Evolutionary conservation across 208 protist species (phyloP).

Genomic region (Leishmania gerbilli): DNA sequence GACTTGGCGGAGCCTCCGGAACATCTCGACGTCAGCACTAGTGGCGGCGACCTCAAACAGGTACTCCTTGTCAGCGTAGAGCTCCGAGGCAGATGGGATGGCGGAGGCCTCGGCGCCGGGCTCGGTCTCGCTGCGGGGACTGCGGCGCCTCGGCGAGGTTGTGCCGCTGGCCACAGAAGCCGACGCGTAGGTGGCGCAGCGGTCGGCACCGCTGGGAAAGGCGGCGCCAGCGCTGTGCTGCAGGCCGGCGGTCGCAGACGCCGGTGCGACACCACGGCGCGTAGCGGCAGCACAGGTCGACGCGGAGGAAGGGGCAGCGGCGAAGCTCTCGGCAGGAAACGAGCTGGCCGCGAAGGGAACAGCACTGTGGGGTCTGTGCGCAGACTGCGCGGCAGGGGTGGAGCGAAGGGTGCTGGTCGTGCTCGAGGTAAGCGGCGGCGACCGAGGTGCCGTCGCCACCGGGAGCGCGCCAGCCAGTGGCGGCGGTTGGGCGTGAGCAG

Average conservation of each 20-base stretch:
- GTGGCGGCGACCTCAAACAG: conserved; percentile 49
- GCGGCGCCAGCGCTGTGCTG: conserved; percentile 2
- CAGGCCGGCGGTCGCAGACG: conserved; percentile 10
- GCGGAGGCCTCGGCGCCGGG: not conserved
- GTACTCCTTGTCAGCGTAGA: conserved; percentile 50
- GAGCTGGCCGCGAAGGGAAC: not conserved
- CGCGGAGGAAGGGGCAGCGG: not conserved
- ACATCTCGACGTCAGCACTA: conserved; percentile 40
- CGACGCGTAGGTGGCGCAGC: not conserved
- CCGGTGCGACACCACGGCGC: conserved; percentile 14
- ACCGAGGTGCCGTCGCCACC: conserved; percentile 35
- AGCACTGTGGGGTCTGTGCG: not conserved
- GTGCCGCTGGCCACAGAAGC: not conserved
- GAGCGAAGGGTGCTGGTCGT: conserved; percentile 34
- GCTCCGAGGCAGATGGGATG: conserved; percentile 10
- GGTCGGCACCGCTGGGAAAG: not conserved
- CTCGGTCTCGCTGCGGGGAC: conserved; percentile 2
- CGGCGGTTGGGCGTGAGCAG: conserved; percentile 5
- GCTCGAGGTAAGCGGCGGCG: conserved; percentile 35
- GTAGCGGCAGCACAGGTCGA: not conserved
- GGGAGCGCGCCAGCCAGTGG: conserved; percentile 14
- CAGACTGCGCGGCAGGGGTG: conserved; percentile 30
- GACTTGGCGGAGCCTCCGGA: conserved; percentile 51
- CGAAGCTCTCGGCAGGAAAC: conserved; percentile 17
- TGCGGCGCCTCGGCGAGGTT: conserved; percentile 18